Evolutionary conservation across 192 early-diverging fungal species (phyloP).

Genomic region (Rhizoclosmatium globosum): DNA sequence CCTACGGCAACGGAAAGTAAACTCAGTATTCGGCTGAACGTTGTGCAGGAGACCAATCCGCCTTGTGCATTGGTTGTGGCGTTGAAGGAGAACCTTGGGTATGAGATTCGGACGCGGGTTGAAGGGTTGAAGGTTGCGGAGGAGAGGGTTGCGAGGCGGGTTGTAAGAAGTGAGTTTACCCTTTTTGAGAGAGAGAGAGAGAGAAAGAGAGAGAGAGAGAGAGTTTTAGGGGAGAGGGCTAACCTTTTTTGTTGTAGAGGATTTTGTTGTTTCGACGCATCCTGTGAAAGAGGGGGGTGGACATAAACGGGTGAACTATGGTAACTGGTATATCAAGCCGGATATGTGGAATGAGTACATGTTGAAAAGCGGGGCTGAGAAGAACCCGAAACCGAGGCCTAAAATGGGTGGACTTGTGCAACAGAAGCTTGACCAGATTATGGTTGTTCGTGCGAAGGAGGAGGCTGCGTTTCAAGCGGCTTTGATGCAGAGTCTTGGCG

Average conservation of each 20-base stretch:
- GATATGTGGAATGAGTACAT: slow-evolving; percentile 48
- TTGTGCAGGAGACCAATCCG: slow-evolving; percentile 51
- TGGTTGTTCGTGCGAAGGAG: slow-evolving; percentile 37
- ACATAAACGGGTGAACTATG: slow-evolving; percentile 27
- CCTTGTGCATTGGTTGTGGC: slow-evolving; percentile 32
- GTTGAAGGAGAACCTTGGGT: slow-evolving; percentile 38
- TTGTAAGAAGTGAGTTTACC: neutral
- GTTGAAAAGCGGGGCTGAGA: slow-evolving; percentile 36
- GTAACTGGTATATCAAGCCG: slow-evolving; percentile 51
- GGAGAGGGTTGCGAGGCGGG: neutral
- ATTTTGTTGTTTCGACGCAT: no score
- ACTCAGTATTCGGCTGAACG: slow-evolving; percentile 44
- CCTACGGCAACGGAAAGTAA: slow-evolving; percentile 53
- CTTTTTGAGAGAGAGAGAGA: no score
- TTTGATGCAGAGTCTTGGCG: neutral
- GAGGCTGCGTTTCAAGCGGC: slow-evolving; percentile 30
- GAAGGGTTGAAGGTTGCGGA: slow-evolving; percentile 25
- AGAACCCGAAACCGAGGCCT: slow-evolving; percentile 27
- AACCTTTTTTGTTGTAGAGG: neutral
- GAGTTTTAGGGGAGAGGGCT: neutral
- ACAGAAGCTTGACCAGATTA: slow-evolving; percentile 51
- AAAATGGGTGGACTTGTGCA: slow-evolving; percentile 53
- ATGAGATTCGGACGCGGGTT: slow-evolving; percentile 12
- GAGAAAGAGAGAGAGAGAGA: no score
- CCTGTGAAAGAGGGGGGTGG: no score